These are phyloP conservation scores for Venturia oleaginea DNA, from an alignment of 2,329 filamentous ascomycete species.

Conservation along the genomic window DNA sequence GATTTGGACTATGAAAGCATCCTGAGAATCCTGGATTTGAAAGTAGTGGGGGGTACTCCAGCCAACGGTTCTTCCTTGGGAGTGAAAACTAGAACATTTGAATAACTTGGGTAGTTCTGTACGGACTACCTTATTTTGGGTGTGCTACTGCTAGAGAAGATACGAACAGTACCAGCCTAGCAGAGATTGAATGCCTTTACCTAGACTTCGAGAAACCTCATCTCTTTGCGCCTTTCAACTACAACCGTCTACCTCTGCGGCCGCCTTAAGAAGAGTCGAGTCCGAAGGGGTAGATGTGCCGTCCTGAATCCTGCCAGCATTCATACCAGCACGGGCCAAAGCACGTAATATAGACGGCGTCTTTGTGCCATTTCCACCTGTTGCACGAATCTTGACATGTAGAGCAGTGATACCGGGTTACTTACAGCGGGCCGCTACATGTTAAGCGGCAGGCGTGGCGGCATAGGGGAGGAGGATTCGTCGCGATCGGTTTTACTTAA, in stretches of 20 bases:
- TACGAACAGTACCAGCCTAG: background rate
- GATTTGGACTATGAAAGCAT: too few relatives aligned
- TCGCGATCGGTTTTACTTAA: slow-evolving; percentile 85
- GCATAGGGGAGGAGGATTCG: slow-evolving; percentile 99
- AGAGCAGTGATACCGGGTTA: slow-evolving; percentile 86
- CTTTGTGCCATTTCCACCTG: slow-evolving; percentile 99
- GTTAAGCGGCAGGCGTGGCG: slow-evolving; percentile 99
- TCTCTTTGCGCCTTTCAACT: background rate
- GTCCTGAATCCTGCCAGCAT: slow-evolving; percentile 99
- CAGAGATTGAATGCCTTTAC: background rate
- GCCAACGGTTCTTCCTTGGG: too few relatives aligned
- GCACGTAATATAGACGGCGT: slow-evolving; percentile 98
- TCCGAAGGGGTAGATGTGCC: slow-evolving; percentile 98
- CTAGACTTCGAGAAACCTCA: too few relatives aligned
- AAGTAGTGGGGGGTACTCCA: too few relatives aligned
- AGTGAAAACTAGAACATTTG: background rate
- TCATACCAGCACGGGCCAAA: slow-evolving; percentile 97
- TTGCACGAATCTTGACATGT: slow-evolving; percentile 99
- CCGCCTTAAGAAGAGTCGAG: slow-evolving; percentile 74
- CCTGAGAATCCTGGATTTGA: too few relatives aligned
- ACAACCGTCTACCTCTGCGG: slow-evolving; percentile 99
- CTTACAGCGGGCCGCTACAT: slow-evolving; percentile 77
- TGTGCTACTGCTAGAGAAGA: background rate
- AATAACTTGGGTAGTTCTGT: background rate
- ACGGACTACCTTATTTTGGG: background rate